Evolutionary conservation across 768 basidiomycete species (phyloP).

Genomic region (Lactarius pseudohatsudake): DNA sequence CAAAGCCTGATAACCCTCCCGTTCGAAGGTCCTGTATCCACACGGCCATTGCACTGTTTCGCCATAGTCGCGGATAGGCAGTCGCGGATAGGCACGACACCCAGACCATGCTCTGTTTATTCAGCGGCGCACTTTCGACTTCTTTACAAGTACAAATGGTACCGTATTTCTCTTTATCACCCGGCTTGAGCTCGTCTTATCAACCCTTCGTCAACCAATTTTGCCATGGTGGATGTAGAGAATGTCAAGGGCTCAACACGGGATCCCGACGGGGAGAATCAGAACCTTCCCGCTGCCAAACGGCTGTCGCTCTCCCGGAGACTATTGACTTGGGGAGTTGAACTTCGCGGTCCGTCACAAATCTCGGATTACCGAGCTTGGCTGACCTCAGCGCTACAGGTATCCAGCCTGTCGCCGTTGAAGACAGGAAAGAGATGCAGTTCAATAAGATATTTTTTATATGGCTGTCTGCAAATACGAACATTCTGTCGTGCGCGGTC

Average conservation of each 20-base stretch:
- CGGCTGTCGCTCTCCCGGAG: slow-evolving; percentile 20
- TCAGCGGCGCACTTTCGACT: background rate
- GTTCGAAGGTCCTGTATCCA: background rate
- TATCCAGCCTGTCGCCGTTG: slow-evolving; percentile 38
- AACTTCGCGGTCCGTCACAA: slow-evolving; percentile 34
- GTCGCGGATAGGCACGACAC: background rate
- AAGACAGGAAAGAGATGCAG: slow-evolving; percentile 39
- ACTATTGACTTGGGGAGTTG: slow-evolving; percentile 37
- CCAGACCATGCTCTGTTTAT: background rate
- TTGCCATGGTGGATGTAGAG: background rate
- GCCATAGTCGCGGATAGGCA: background rate
- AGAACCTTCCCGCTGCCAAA: background rate
- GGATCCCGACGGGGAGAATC: background rate
- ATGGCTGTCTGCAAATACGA: slow-evolving; percentile 43
- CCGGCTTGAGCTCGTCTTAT: background rate
- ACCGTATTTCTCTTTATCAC: background rate
- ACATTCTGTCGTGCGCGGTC: slow-evolving; percentile 40
- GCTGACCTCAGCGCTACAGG: slow-evolving; percentile 27
- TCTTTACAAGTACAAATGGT: background rate
- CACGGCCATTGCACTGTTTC: background rate
- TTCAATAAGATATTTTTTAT: slow-evolving; percentile 45
- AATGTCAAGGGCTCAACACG: background rate
- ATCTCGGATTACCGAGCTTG: no score
- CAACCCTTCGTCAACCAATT: background rate
- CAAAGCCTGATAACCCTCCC: background rate